Conservation (phyloP, 371 early-diverging fungal species). For the Apophysomyces variabilis region DNA sequence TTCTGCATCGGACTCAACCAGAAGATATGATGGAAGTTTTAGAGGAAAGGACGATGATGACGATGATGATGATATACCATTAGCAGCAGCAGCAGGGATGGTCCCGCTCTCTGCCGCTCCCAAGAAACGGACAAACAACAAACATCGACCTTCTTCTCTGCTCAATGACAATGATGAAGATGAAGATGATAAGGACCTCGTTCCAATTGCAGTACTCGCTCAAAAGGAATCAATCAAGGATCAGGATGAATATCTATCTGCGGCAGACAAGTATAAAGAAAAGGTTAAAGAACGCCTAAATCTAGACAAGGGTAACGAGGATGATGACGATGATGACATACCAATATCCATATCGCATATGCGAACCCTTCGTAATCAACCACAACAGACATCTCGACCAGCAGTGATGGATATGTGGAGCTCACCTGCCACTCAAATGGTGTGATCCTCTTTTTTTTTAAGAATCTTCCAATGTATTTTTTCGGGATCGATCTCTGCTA, state of each 20-base stretch:
- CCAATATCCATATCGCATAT: conserved; percentile 15
- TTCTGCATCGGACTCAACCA: conserved; percentile 5
- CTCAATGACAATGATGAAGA: conserved; percentile 9
- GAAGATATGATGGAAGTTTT: not conserved
- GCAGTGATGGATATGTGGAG: conserved; percentile 3
- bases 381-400: not conserved
- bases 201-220: conserved; percentile 12
- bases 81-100: conserved; percentile 9
- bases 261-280: conserved; percentile 13
- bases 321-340: not conserved
- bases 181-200: conserved; percentile 15
- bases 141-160: conserved; percentile 10
- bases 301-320: not conserved
- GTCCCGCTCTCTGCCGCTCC: not conserved
- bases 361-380: conserved; percentile 13
- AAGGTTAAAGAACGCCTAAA: conserved; percentile 10
- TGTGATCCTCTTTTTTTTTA: not conserved
- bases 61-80: conserved; percentile 18
- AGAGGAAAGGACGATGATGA: conserved; percentile 6
- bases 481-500: too few relatives aligned
- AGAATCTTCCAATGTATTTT: too few relatives aligned
- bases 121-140: not conserved
- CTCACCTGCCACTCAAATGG: not conserved
- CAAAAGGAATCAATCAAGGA: conserved; percentile 1
- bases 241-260: conserved; percentile 11